Percentiles rank a stretch among this genome's conserved stretches.
Evolutionary conservation across 2,329 filamentous ascomycete genomes (phyloP).

Genomic region (Beauveria sp.): DNA sequence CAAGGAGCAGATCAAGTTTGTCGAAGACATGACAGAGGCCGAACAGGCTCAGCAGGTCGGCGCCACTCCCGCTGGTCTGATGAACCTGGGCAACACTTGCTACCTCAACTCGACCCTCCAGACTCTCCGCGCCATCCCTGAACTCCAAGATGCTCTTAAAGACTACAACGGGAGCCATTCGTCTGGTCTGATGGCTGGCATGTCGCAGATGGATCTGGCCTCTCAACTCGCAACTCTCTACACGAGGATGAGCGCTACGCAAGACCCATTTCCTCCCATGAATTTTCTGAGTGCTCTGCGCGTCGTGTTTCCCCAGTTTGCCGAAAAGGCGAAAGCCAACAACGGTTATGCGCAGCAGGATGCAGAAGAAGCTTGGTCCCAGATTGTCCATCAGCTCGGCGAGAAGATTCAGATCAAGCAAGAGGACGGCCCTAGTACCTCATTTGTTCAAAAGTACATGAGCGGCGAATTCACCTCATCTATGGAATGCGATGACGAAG

Average conservation of each 20-base stretch:
- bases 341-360: constrained; percentile 94
- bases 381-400: constrained; percentile 78
- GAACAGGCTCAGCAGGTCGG: constrained; percentile 77
- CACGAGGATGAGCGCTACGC: constrained; percentile 81
- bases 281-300: constrained; percentile 78
- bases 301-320: constrained; percentile 81
- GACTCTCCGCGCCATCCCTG: constrained; percentile 77
- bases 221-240: constrained; percentile 75
- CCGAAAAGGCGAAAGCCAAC: constrained; percentile 75
- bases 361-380: constrained; percentile 96
- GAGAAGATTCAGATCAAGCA: constrained; percentile 66
- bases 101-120: constrained; percentile 98
- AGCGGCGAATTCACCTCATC: constrained; percentile 70
- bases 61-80: constrained; percentile 78
- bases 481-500: constrained; percentile 76
- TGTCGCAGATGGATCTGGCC: constrained; percentile 59
- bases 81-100: constrained; percentile 95
- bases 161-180: constrained; percentile 39
- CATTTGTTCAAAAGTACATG: constrained; percentile 89
- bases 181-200: constrained; percentile 36
- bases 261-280: constrained; percentile 76
- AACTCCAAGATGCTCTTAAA: constrained; percentile 72
- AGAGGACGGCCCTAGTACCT: constrained; percentile 42
- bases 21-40: constrained; percentile 96
- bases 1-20: constrained; percentile 74